Evolutionary conservation across 257 asterid species (phyloP).

Genomic region (Solanum peruvianum): DNA sequence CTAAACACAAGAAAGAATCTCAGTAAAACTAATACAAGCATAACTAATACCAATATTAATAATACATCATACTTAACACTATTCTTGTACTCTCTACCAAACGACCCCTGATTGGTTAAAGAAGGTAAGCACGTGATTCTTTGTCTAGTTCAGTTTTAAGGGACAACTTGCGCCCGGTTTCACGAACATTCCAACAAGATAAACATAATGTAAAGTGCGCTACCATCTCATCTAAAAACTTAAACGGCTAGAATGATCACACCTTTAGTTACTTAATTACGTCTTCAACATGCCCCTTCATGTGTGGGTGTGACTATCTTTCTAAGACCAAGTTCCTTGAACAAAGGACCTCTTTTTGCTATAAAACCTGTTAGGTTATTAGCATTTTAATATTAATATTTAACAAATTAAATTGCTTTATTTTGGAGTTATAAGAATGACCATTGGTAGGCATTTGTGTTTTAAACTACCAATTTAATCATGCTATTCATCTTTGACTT

Average conservation of each 20-base stretch:
- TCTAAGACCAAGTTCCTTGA: not conserved
- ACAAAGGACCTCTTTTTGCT: not conserved
- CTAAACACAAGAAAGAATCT: not conserved
- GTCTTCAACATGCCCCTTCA: not conserved
- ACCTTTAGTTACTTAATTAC: not conserved
- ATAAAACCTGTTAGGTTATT: too few species aligned
- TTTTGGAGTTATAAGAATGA: too few species aligned
- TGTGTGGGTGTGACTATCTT: not conserved
- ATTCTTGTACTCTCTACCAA: not conserved
- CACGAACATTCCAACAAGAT: not conserved
- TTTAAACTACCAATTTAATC: too few species aligned
- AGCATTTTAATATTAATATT: too few species aligned
- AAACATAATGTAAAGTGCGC: not conserved
- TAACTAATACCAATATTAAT: not conserved
- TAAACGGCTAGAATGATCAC: not conserved
- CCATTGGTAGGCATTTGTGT: too few species aligned
- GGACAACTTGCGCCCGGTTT: not conserved
- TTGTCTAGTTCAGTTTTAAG: not conserved
- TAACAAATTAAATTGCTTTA: too few species aligned
- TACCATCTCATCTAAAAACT: not conserved
- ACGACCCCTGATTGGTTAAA: not conserved
- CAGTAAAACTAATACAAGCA: not conserved
- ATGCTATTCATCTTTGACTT: too few species aligned
- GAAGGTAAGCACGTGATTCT: not conserved
- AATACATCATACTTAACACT: not conserved